Evolutionary conservation across 2,329 filamentous ascomycete species (phyloP).

Genomic region (Fusarium liriodendri): DNA sequence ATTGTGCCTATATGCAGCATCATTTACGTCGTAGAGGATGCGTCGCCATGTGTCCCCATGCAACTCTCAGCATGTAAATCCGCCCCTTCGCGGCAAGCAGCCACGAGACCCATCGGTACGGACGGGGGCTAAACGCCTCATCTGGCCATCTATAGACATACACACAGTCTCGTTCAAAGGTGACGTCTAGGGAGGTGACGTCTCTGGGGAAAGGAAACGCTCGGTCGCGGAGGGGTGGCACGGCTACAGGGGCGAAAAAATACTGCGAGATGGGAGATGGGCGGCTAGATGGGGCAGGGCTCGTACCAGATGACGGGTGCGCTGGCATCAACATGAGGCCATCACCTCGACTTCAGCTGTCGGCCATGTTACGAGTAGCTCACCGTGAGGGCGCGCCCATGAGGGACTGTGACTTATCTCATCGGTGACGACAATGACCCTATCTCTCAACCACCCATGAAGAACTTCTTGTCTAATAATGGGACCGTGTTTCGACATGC

Average conservation of each 20-base stretch:
- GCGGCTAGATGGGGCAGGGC: constrained; percentile 4
- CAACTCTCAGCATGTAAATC: background rate
- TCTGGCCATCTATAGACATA: background rate
- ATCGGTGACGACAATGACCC: background rate
- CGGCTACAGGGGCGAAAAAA: constrained; percentile 1
- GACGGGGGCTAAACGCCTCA: constrained; percentile 10
- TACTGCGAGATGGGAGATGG: background rate
- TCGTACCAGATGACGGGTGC: constrained; percentile 17
- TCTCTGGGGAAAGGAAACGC: background rate
- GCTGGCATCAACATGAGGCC: constrained; percentile 24
- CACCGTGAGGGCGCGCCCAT: constrained; percentile 13
- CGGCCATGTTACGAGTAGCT: constrained; percentile 30
- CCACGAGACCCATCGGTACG: constrained; percentile 11
- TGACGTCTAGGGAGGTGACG: background rate
- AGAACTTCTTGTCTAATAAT: background rate
- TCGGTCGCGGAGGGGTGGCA: constrained; percentile 3
- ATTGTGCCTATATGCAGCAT: constrained; percentile 12
- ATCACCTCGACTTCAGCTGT: constrained; percentile 19
- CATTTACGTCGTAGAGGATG: constrained; percentile 15
- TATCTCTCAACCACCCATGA: background rate
- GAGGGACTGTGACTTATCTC: background rate
- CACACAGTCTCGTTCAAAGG: background rate
- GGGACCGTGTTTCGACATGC: constrained; percentile 14
- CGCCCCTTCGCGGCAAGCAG: background rate
- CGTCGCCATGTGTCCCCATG: constrained; percentile 25